These are phyloP conservation scores for Curvularia eragrostidis DNA, from an alignment of 2,329 filamentous ascomycete genomes.

Conservation along the genomic window DNA sequence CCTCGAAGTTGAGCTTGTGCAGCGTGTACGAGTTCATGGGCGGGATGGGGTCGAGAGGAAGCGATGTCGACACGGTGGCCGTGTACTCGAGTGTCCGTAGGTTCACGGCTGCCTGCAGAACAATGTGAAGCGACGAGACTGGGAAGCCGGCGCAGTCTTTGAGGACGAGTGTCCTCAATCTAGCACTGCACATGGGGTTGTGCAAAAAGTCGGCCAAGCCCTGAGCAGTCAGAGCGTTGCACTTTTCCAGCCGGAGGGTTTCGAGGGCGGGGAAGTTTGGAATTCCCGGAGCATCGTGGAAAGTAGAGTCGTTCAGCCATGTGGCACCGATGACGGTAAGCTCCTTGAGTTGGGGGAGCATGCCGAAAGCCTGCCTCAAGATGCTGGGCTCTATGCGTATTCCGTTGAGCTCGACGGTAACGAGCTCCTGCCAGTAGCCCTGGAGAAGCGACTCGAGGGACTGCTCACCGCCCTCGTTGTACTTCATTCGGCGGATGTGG, in stretches of 20 bases:
- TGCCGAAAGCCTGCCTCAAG: constrained; percentile 73
- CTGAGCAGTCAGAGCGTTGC: constrained; percentile 72
- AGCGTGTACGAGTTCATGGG: constrained; percentile 74
- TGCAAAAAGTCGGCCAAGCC: constrained; percentile 75
- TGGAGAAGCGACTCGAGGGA: constrained; percentile 74
- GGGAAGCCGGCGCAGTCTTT: constrained; percentile 72
- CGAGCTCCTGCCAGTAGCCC: constrained; percentile 72
- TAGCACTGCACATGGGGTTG: constrained; percentile 60
- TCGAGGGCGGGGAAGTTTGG: constrained; percentile 77
- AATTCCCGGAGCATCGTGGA: constrained; percentile 69
- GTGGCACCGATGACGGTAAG: constrained; percentile 75
- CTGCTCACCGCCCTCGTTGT: constrained; percentile 77
- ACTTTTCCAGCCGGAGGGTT: constrained; percentile 74
- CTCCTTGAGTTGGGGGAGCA: constrained; percentile 71
- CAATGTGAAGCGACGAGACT: constrained; percentile 64
- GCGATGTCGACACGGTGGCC: constrained; percentile 62
- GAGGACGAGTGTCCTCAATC: constrained; percentile 73
- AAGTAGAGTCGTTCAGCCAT: constrained; percentile 78
- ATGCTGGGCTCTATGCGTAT: constrained; percentile 73
- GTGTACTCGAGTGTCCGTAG: constrained; percentile 66
- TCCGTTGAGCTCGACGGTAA: constrained; percentile 73
- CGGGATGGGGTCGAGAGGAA: constrained; percentile 64
- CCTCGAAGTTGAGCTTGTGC: constrained; percentile 79
- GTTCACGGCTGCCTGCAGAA: constrained; percentile 64
- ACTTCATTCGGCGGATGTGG: constrained; percentile 88